Conservation (phyloP, 2,329 filamentous ascomycete species). For the Ceratocystis diversiconidia region DNA sequence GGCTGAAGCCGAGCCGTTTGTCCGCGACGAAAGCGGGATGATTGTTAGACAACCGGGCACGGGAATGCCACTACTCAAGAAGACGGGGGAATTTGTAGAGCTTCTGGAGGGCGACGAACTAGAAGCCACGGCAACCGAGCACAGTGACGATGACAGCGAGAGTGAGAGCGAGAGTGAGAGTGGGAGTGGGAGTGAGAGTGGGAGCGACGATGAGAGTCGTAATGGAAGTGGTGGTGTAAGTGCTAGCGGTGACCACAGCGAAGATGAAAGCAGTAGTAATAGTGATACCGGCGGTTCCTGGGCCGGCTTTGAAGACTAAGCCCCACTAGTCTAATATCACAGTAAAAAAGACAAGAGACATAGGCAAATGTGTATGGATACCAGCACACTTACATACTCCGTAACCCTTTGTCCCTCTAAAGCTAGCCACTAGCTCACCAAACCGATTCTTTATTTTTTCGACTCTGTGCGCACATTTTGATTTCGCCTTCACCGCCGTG, state of each 20-base stretch:
- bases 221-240: slow-evolving; percentile 26
- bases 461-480: neutral
- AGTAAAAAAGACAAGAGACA: too few relatives aligned
- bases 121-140: slow-evolving; percentile 18
- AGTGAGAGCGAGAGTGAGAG: slow-evolving; percentile 14
- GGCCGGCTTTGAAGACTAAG: slow-evolving; percentile 21
- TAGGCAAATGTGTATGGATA: too few relatives aligned
- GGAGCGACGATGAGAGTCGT: slow-evolving; percentile 19
- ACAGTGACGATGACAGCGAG: slow-evolving; percentile 13
- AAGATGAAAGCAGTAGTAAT: neutral
- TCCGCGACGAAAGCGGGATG: slow-evolving; percentile 40
- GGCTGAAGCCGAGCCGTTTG: slow-evolving; percentile 31
- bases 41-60: slow-evolving; percentile 30
- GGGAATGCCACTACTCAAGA: slow-evolving; percentile 28
- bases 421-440: neutral
- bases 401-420: too few relatives aligned
- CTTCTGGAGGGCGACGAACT: slow-evolving; percentile 19
- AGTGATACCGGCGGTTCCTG: slow-evolving; percentile 19
- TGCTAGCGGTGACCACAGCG: slow-evolving; percentile 14
- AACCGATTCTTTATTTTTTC: neutral
- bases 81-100: slow-evolving; percentile 24
- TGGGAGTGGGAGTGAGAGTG: slow-evolving; percentile 23
- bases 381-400: too few relatives aligned
- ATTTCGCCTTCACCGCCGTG: neutral
- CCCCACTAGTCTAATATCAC: neutral